Evolutionary conservation across 768 basidiomycete genomes (phyloP), one percentile per base, ranked within the genome.

Genomic region (Pleurotus citrinopileatus): DNA sequence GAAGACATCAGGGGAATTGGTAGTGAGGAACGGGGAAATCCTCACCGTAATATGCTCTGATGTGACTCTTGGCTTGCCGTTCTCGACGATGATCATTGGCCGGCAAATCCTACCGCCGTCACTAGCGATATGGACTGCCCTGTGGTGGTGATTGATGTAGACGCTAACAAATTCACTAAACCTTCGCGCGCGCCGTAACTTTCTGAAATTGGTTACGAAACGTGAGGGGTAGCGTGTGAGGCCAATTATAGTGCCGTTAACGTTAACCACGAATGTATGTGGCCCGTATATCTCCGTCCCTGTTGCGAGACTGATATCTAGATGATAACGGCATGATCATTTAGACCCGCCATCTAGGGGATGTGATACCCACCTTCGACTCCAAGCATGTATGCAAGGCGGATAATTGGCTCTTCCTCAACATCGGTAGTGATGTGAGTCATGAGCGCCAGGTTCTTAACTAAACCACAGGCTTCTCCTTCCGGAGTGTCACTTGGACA

Each of bases 341-440:
- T 51, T 58, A 43, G 43, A 40, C 27, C n/a, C 38, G 53, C 29
- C 25, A 38, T 44, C 36, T 28, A 10, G 17, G 25, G 25, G 15
- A 25, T 22, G 22, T 20, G 12, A 56, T 6, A 23, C 63, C 78
- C 55, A 89, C 94, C 94, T 83, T 99, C 95, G 15, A 98, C 91
- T 25, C 97, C 97, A n/a, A 98, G 82, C 84, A 97, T 87, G 69
- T 88, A 95, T 3, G 91, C 86, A 28, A 98, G 74, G 55, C 87
- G 82, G 59, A 92, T 83, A 52, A 99, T 90, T 1, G 96, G 95
- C 56, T 87, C 91, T 68, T 99, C 97, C 57, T 96, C 94, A 26
- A 94, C 96, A 68, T 98, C 97, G 37, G 97, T 98, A 7, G 97
- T 99, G 67, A 99, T 98, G 70, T 99, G 96, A 2, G 97, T 98